phyloP scores from a whole-genome alignment of 768 basidiomycete genomes.

The Mrakia gelida region DNA sequence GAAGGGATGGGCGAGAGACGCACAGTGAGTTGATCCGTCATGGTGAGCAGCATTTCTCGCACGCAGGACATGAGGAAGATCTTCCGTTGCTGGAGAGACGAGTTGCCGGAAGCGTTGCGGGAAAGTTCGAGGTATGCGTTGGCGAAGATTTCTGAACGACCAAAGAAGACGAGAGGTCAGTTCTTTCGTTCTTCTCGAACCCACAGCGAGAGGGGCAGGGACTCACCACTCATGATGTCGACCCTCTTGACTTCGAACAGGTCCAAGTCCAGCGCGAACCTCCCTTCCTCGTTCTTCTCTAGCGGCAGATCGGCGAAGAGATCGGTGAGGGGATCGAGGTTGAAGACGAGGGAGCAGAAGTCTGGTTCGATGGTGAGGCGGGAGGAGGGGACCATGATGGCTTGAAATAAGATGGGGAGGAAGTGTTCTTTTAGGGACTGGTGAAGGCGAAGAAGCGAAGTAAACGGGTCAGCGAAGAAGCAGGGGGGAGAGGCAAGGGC shows the following conservation, averaged over 20 bases:
- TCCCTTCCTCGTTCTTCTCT: not conserved
- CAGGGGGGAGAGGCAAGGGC: too few relatives aligned
- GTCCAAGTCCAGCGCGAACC: conserved; percentile 26
- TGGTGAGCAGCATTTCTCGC: conserved; percentile 21
- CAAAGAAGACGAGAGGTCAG: not conserved
- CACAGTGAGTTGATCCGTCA: conserved; percentile 10
- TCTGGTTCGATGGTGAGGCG: conserved; percentile 35
- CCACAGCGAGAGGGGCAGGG: conserved; percentile 4
- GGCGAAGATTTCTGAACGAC: conserved; percentile 50
- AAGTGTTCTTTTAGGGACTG: conserved; percentile 35
- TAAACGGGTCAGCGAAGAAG: not conserved
- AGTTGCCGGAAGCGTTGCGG: conserved; percentile 14
- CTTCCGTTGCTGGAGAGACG: conserved; percentile 16
- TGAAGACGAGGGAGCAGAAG: conserved; percentile 32
- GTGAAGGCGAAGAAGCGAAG: not conserved
- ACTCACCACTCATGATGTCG: conserved; percentile 32
- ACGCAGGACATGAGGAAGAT: conserved; percentile 21
- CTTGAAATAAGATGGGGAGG: conserved; percentile 36
- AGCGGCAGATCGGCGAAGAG: conserved; percentile 28
- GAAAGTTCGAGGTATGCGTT: conserved; percentile 43
- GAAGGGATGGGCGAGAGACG: not conserved
- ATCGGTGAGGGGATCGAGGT: conserved; percentile 7
- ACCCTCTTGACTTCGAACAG: conserved; percentile 30
- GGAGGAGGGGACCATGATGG: conserved; percentile 33
- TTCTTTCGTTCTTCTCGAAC: not conserved